Percentiles rank a stretch among this genome's conserved stretches.
Evolutionary conservation across 2,329 filamentous ascomycete genomes (phyloP).

Genomic region (Apiospora kogelbergensis): DNA sequence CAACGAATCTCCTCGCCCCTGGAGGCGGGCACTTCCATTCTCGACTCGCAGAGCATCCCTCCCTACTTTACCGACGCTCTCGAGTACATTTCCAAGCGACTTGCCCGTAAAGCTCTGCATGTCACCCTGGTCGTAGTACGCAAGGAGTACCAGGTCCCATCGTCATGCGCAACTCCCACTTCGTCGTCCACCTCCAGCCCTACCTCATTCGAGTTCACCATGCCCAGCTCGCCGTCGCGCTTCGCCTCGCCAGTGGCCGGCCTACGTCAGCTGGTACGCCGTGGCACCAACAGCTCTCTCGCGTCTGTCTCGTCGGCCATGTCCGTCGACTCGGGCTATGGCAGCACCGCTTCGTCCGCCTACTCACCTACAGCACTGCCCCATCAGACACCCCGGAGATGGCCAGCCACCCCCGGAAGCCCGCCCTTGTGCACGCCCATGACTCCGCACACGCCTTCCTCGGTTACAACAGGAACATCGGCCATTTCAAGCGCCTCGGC

Average conservation of each 20-base stretch:
- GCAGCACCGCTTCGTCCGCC: slow-evolving; percentile 30
- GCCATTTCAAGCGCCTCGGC: slow-evolving; percentile 23
- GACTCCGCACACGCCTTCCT: slow-evolving; percentile 46
- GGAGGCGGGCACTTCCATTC: slow-evolving; percentile 60
- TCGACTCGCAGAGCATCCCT: slow-evolving; percentile 59
- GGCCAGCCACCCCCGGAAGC: slow-evolving; percentile 38
- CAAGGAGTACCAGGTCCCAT: slow-evolving; percentile 55
- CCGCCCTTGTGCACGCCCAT: slow-evolving; percentile 43
- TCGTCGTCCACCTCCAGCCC: slow-evolving; percentile 25
- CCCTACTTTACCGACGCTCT: slow-evolving; percentile 53
- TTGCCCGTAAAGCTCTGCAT: slow-evolving; percentile 55
- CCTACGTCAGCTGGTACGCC: slow-evolving; percentile 40
- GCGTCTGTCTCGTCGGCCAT: slow-evolving; percentile 17
- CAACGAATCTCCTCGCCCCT: slow-evolving; percentile 61
- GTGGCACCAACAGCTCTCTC: slow-evolving; percentile 34
- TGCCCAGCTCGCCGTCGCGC: slow-evolving; percentile 30
- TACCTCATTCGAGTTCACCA: slow-evolving; percentile 20
- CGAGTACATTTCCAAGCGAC: slow-evolving; percentile 56
- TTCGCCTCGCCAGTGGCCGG: slow-evolving; percentile 33
- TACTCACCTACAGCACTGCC: slow-evolving; percentile 19
- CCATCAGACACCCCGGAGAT: slow-evolving; percentile 25
- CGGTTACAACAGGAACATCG: slow-evolving; percentile 33
- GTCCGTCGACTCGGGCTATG: slow-evolving; percentile 20
- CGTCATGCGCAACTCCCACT: slow-evolving; percentile 27
- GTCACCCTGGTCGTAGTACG: slow-evolving; percentile 59